phyloP scores from a whole-genome alignment of 495 filamentous ascomycete species.

The Hypoxylon lienhwacheense region DNA sequence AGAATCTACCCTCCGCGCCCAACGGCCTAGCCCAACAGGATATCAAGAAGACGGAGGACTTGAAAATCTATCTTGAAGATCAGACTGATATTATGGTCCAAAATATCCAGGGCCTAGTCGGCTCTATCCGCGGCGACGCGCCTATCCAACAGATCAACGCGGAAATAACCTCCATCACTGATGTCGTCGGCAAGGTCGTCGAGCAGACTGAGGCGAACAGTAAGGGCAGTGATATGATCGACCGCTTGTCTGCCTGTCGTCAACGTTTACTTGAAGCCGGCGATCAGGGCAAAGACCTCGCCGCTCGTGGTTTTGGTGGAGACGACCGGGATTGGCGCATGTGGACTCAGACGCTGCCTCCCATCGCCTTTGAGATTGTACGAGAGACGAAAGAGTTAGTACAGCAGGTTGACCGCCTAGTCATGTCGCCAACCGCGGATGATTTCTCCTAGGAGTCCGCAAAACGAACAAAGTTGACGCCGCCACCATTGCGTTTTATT shows the following conservation, averaged over 20 bases:
- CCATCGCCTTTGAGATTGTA: conserved; percentile 85
- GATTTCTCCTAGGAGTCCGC: conserved; percentile 44
- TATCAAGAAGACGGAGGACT: conserved; percentile 67
- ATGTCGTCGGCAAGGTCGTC: conserved; percentile 70
- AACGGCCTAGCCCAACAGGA: conserved; percentile 41
- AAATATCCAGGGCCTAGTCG: conserved; percentile 79
- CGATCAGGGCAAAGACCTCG: conserved; percentile 61
- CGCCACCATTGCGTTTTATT: conserved; percentile 12
- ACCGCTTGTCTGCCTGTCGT: conserved; percentile 64
- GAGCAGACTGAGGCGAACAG: conserved; percentile 63
- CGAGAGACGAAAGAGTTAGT: conserved; percentile 78
- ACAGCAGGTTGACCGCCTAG: conserved; percentile 46
- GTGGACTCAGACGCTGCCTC: conserved; percentile 72
- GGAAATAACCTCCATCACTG: conserved; percentile 70
- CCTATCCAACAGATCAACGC: conserved; percentile 65
- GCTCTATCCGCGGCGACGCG: conserved; percentile 72
- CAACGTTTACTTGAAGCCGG: conserved; percentile 67
- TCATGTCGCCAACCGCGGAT: conserved; percentile 43
- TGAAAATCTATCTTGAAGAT: conserved; percentile 80
- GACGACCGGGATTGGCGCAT: conserved; percentile 58
- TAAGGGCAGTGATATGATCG: conserved; percentile 63
- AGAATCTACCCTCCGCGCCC: conserved; percentile 40
- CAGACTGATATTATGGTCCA: conserved; percentile 80
- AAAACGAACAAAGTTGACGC: conserved; percentile 21
- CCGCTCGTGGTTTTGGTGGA: conserved; percentile 48